Conservation (phyloP, 2,329 filamentous ascomycete genomes). For the Monosporascus sp. region DNA sequence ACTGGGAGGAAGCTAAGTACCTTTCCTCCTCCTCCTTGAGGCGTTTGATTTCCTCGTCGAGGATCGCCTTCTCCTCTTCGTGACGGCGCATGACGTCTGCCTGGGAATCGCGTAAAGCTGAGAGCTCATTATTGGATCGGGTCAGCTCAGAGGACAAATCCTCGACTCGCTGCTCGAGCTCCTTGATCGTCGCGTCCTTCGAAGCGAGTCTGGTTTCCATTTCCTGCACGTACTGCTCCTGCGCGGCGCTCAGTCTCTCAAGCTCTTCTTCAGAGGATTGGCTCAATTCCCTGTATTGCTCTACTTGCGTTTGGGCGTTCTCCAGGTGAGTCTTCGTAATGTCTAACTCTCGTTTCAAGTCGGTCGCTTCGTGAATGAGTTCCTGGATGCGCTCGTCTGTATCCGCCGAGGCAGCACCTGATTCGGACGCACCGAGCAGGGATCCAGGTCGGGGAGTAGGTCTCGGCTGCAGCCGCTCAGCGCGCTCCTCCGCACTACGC, state of each 20-base stretch:
- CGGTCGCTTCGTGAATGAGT: constrained; percentile 73
- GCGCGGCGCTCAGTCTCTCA: constrained; percentile 68
- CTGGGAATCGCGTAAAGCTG: constrained; percentile 72
- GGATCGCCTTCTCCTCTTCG: constrained; percentile 74
- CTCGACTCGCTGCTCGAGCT: constrained; percentile 76
- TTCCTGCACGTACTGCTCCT: constrained; percentile 84
- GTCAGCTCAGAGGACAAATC: constrained; percentile 79
- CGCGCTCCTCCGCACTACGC: constrained; percentile 81
- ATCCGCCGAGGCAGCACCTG: constrained; percentile 36
- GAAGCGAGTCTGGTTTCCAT: constrained; percentile 69
- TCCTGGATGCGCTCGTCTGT: constrained; percentile 67
- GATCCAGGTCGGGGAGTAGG: constrained; percentile 57
- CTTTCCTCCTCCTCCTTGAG: constrained; percentile 81
- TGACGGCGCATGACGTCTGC: constrained; percentile 64
- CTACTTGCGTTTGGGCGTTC: constrained; percentile 71
- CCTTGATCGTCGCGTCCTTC: constrained; percentile 73
- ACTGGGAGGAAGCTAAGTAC: constrained; percentile 71
- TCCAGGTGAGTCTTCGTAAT: constrained; percentile 75
- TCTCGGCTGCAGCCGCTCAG: constrained; percentile 74
- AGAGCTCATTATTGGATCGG: constrained; percentile 76
- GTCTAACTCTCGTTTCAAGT: constrained; percentile 83
- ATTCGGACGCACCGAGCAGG: constrained; percentile 33
- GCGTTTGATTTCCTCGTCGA: constrained; percentile 73
- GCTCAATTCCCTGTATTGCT: constrained; percentile 84
- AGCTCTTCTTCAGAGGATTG: constrained; percentile 84